Base-by-base conservation (phyloP, 805 yeast species). In the Ogataea henricii region DNA sequence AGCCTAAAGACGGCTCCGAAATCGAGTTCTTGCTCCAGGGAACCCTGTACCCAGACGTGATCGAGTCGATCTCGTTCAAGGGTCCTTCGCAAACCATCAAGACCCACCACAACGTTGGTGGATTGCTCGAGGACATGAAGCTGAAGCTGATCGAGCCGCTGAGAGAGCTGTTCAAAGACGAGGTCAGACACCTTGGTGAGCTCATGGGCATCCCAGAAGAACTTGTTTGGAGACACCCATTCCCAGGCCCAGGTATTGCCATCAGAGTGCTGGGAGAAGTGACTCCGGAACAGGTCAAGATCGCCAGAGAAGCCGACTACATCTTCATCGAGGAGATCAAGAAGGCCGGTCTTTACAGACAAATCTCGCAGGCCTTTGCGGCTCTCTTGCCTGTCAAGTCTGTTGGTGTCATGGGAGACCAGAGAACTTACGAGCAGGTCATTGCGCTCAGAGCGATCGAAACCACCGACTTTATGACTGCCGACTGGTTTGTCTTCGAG, bases 221-320 rank as follows among this genome's bases (percentile, higher is more conserved):
- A 62, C 80, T 94, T 60, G 98, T 94, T 58, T 92, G 98, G 98
- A 89, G 99, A 79, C 99, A 94, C 69, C 99, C 99, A 48, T 94
- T 94, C 96, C 99, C 99, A 63, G 99, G 99, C 68, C 99, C 99
- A 69, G 99, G 99, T 77, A 87, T 94, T 67, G 99, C 97, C 60
- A 94, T 94, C 70, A 86, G 99, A 74, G 95, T 94, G 47, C 77
- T 94, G 41, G 99, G 99, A 60, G 98, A 92, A 75, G 98, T 94
- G 55, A 88, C 97, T 50, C 87, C 82, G 58, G 83, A 77, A 57
- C 99, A 94, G 76, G 94, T 94, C 48, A 92, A 83, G 66, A 94
- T 94, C 66, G 99, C 98, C 38, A 87, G 98, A 74, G 92, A 89
- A 68, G 99, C 99, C 53, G 99, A 94, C 70, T 78, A 76, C 70